Conservation (phyloP, 2,329 filamentous ascomycete genomes). For the Pseudogymnoascus sp. region DNA sequence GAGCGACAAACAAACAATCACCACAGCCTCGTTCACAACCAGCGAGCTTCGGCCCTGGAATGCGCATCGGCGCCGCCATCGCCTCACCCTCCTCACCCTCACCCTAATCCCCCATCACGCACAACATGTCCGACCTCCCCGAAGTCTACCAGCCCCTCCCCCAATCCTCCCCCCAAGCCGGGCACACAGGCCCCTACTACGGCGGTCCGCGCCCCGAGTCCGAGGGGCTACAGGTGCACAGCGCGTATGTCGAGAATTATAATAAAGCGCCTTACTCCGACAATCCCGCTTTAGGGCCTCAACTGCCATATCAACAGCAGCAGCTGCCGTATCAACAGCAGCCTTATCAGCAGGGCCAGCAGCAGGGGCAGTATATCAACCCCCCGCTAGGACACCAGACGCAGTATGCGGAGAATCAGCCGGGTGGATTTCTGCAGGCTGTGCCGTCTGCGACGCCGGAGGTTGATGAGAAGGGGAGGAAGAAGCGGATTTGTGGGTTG, state of each 20-base stretch:
- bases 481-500: background rate
- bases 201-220: background rate
- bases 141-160: background rate
- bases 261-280: background rate
- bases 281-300: background rate
- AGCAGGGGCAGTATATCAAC: background rate
- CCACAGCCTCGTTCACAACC: background rate
- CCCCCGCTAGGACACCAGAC: background rate
- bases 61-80: background rate
- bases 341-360: background rate
- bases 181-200: background rate
- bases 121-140: background rate
- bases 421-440: background rate
- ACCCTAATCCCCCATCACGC: background rate
- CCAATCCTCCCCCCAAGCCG: background rate
- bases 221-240: background rate
- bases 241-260: background rate
- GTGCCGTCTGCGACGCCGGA: too few species aligned
- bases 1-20: background rate
- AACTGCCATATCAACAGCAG: background rate
- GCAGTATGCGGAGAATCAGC: background rate
- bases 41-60: background rate
- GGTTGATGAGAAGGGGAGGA: background rate
- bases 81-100: background rate
- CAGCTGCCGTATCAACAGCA: background rate